Conservation (phyloP, 176 grass and related monocot genomes). For the Carex littledalei region DNA sequence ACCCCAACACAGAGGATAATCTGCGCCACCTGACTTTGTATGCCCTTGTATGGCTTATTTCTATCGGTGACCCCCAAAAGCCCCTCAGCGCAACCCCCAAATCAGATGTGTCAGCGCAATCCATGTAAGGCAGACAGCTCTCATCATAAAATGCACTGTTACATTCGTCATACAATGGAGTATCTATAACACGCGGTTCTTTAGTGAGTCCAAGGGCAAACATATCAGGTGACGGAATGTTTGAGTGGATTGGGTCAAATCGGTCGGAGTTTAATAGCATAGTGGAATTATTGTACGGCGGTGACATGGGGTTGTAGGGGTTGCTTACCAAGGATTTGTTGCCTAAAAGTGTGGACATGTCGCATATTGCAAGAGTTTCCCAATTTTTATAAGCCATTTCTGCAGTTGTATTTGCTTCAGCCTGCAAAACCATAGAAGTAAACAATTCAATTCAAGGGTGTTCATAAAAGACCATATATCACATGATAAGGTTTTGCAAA, state of each 20-base stretch:
- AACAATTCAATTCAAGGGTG: background rate
- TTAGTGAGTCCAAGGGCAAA: slow-evolving; percentile 37
- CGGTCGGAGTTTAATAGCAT: slow-evolving; percentile 26
- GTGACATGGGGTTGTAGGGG: slow-evolving; percentile 31
- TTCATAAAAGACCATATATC: background rate
- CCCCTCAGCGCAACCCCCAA: slow-evolving; percentile 51
- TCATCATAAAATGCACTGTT: slow-evolving; percentile 23
- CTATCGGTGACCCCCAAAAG: slow-evolving; percentile 42
- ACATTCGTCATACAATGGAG: slow-evolving; percentile 47
- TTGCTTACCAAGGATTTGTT: slow-evolving; percentile 6
- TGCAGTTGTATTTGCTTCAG: slow-evolving; percentile 42
- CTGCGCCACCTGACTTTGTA: slow-evolving; percentile 65
- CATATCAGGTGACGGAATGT: slow-evolving; percentile 46
- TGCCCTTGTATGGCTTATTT: slow-evolving; percentile 34
- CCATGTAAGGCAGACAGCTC: slow-evolving; percentile 26
- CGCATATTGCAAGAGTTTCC: slow-evolving; percentile 44
- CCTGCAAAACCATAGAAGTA: slow-evolving; percentile 35
- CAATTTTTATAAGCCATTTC: slow-evolving; percentile 73
- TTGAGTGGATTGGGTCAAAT: slow-evolving; percentile 43
- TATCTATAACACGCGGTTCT: slow-evolving; percentile 31
- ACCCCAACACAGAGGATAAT: slow-evolving; percentile 58
- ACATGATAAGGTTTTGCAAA: background rate
- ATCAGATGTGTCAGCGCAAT: slow-evolving; percentile 59
- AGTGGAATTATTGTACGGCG: slow-evolving; percentile 38
- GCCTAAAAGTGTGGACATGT: slow-evolving; percentile 34